Percentiles rank a stretch among this genome's conserved stretches.
phyloP scores from a whole-genome alignment of 2,329 filamentous ascomycete genomes.

The Ophiostoma sp. region DNA sequence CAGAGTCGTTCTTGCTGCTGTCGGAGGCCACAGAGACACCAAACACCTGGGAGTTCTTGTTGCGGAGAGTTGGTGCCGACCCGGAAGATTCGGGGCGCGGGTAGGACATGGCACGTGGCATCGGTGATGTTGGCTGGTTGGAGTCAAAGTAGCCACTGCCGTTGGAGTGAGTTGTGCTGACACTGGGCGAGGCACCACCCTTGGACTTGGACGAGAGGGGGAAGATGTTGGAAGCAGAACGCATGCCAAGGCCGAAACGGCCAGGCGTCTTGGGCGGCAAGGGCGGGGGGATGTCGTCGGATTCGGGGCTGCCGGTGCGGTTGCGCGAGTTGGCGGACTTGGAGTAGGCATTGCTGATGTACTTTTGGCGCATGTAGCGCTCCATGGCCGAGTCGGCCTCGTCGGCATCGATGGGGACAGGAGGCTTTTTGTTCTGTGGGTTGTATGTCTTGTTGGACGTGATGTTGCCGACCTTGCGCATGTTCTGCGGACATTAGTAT shows the following conservation, averaged over 20 bases:
- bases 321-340: slow-evolving; percentile 30
- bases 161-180: slow-evolving; percentile 10
- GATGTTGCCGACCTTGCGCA: slow-evolving; percentile 86
- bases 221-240: slow-evolving; percentile 62
- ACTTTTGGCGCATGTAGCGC: slow-evolving; percentile 90
- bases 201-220: slow-evolving; percentile 57
- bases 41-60: slow-evolving; percentile 64
- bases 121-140: slow-evolving; percentile 33
- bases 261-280: slow-evolving; percentile 60
- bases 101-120: slow-evolving; percentile 24
- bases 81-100: slow-evolving; percentile 28
- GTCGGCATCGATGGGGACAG: slow-evolving; percentile 83
- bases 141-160: slow-evolving; percentile 11
- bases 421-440: slow-evolving; percentile 71
- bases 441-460: slow-evolving; percentile 87
- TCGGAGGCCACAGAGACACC: slow-evolving; percentile 59
- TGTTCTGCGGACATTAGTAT: slow-evolving; percentile 55
- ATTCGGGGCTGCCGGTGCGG: slow-evolving; percentile 44
- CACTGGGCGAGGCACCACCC: slow-evolving; percentile 42
- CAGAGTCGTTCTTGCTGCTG: slow-evolving; percentile 33
- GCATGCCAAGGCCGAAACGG: slow-evolving; percentile 56
- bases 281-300: slow-evolving; percentile 56
- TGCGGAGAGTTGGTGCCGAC: slow-evolving; percentile 37
- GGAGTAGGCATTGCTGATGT: slow-evolving; percentile 52
- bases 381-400: slow-evolving; percentile 94